A percentile compares a stretch with the other conserved stretches of the same genome.
phyloP scores from a whole-genome alignment of 805 yeast genomes.

The Kodamaea restingae region DNA sequence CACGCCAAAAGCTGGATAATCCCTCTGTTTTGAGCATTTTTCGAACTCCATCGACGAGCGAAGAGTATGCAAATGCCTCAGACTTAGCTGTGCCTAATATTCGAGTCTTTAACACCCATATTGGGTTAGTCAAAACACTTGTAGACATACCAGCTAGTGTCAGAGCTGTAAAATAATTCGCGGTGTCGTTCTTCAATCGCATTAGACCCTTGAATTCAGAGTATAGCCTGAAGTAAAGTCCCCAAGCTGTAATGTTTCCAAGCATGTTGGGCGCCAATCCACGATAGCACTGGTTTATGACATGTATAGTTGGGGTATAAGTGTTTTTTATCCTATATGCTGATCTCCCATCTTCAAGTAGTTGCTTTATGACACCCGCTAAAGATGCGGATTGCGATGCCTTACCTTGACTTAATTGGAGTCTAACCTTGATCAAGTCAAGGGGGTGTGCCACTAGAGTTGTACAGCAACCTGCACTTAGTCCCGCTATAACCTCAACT shows the following conservation, averaged over 20 bases:
- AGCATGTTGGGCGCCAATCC: slow-evolving; percentile 76
- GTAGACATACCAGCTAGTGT: slow-evolving; percentile 69
- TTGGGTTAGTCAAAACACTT: slow-evolving; percentile 78
- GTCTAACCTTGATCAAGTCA: slow-evolving; percentile 76
- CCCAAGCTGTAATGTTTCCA: slow-evolving; percentile 90
- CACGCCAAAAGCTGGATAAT: slow-evolving; percentile 60
- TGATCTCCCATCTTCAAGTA: not conserved
- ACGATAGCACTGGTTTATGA: slow-evolving; percentile 46
- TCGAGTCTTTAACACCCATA: slow-evolving; percentile 94
- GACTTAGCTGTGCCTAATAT: slow-evolving; percentile 56
- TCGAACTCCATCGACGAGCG: slow-evolving; percentile 52
- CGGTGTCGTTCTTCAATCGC: slow-evolving; percentile 15
- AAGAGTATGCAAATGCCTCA: slow-evolving; percentile 51
- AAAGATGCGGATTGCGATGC: slow-evolving; percentile 6
- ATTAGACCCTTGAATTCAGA: slow-evolving; percentile 47
- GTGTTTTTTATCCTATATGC: not conserved
- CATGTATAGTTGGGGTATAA: slow-evolving; percentile 7
- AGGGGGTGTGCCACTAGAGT: slow-evolving; percentile 85
- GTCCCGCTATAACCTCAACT: slow-evolving; percentile 64
- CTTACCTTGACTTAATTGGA: slow-evolving; percentile 52
- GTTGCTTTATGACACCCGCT: slow-evolving; percentile 1
- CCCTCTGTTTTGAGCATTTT: slow-evolving; percentile 56
- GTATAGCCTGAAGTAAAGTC: slow-evolving; percentile 77
- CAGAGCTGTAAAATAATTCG: slow-evolving; percentile 34
- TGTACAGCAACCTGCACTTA: slow-evolving; percentile 76